Evolutionary conservation across 2,329 filamentous ascomycete genomes (phyloP).

Genomic region (Hypoxylon sp.): DNA sequence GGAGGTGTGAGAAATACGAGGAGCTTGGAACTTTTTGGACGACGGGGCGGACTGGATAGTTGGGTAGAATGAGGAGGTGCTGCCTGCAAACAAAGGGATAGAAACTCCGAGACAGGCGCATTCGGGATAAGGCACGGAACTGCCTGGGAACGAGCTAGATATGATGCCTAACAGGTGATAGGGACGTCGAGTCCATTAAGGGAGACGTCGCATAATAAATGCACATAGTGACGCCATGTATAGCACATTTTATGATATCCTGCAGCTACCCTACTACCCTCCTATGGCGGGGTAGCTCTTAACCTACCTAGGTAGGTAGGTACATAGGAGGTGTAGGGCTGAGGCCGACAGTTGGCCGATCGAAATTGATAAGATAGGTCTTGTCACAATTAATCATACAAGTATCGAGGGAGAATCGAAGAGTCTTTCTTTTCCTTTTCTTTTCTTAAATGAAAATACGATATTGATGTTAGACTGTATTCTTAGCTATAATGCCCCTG

Average conservation of each 20-base stretch:
- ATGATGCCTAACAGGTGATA: no score
- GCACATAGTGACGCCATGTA: conserved; percentile 23
- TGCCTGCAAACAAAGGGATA: conserved; percentile 23
- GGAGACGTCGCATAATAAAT: no score
- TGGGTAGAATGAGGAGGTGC: not conserved
- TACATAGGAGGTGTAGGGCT: not conserved
- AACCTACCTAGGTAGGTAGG: no score
- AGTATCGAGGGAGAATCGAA: no score
- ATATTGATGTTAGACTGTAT: conserved; percentile 65
- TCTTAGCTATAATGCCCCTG: conserved; percentile 68
- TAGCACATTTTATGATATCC: conserved; percentile 11
- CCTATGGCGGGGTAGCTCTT: conserved; percentile 22
- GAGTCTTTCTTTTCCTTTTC: no score
- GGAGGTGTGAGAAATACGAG: not conserved
- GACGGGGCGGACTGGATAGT: conserved; percentile 3
- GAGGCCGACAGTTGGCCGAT: not conserved
- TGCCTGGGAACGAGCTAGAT: conserved; percentile 2
- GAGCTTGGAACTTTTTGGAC: not conserved
- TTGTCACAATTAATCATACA: no score
- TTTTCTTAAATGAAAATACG: not conserved
- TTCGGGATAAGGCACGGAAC: conserved; percentile 26
- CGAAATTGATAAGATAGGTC: no score
- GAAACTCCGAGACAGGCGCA: conserved; percentile 39
- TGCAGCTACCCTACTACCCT: conserved; percentile 6
- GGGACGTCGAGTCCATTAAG: no score